Evolutionary conservation across 2,329 filamentous ascomycete species (phyloP).

Genomic region (Xylariaceae sp.): DNA sequence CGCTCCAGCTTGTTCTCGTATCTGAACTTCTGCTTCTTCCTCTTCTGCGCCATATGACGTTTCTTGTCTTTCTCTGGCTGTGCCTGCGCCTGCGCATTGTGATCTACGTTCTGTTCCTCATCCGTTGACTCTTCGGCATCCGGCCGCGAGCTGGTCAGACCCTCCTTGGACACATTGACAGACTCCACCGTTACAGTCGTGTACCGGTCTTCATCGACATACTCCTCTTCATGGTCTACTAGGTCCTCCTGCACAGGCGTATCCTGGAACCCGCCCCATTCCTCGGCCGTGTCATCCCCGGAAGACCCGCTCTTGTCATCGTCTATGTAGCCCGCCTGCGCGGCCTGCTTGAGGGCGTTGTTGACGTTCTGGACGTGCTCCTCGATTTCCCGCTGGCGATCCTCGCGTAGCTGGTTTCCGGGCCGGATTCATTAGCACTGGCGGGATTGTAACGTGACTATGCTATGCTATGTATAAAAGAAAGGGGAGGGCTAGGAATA

Average conservation of each 20-base stretch:
- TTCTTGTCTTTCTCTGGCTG: constrained; percentile 19
- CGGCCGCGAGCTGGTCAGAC: constrained; percentile 54
- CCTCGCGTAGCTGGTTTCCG: constrained; percentile 66
- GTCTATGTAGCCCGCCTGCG: constrained; percentile 43
- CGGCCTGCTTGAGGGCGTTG: constrained; percentile 60
- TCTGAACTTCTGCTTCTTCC: constrained; percentile 85
- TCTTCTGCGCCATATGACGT: constrained; percentile 55
- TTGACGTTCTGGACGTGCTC: constrained; percentile 76
- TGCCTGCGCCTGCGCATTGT: background rate
- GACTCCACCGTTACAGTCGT: constrained; percentile 93
- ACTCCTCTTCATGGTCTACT: constrained; percentile 83
- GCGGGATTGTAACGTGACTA: background rate
- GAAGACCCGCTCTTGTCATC: constrained; percentile 32
- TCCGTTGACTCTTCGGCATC: constrained; percentile 38
- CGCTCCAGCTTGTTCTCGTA: constrained; percentile 88
- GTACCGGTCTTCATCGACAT: constrained; percentile 92
- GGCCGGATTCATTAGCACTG: background rate
- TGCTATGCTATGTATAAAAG: background rate
- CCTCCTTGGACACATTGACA: constrained; percentile 73
- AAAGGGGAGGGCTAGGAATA: too few species aligned
- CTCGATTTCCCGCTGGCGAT: constrained; percentile 75
- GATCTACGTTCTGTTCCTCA: constrained; percentile 32
- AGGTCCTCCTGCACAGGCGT: constrained; percentile 37
- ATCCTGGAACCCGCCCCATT: constrained; percentile 65
- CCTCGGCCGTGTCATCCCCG: constrained; percentile 33